Base-by-base conservation (phyloP, 202 grass and related monocot genomes). In the Panicum hallii region DNA sequence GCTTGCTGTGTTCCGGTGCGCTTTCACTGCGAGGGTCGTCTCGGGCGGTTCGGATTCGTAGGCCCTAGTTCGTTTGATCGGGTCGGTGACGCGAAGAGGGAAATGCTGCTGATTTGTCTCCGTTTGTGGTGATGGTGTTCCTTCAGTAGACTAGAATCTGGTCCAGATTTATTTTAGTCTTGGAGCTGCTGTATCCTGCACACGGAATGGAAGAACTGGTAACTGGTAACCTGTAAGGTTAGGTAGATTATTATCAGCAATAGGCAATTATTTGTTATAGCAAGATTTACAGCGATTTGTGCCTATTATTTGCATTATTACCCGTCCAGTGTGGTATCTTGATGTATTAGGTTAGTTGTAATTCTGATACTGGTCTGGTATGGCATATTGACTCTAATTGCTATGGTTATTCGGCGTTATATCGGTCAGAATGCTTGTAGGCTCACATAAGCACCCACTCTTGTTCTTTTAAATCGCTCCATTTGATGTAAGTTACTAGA, bases 31-130 rank as follows among this genome's bases (percentile, higher is more conserved):
- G 19, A n/a, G 55, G 55, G 42, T 85, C 44, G 42, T 6, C 4
- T 38, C 26, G 42, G 42, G 1, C 1, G 5, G 28, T 11, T 10
- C 26, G 26, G 42, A 38, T 74, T 74, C 60, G 11, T 49, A 11
- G 26, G 6, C 41, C 14, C 54, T 30, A n/a, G 20, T 60, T 78
- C 43, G 15, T 50, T 43, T 72, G 7, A 55, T 84, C 23, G n/a
- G 48, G 38, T 11, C 22, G 20, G 43, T 50, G 17, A 10, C 20
- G 79, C 9, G 44, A 32, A 38, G 61, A 50, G 10, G 5, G 38
- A 49, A 69, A 81, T 76, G 79, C 79, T 46, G 54, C 16, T n/a
- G 32, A 19, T 49, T 54, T 53, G 11, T 69, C 10, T 36, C 5
- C 0, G 9, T 14, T 36, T 71, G 5, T 14, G 12, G 22, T 20